Base-by-base conservation (phyloP, 176 grass and related monocot genomes). In the Zea luxurians region DNA sequence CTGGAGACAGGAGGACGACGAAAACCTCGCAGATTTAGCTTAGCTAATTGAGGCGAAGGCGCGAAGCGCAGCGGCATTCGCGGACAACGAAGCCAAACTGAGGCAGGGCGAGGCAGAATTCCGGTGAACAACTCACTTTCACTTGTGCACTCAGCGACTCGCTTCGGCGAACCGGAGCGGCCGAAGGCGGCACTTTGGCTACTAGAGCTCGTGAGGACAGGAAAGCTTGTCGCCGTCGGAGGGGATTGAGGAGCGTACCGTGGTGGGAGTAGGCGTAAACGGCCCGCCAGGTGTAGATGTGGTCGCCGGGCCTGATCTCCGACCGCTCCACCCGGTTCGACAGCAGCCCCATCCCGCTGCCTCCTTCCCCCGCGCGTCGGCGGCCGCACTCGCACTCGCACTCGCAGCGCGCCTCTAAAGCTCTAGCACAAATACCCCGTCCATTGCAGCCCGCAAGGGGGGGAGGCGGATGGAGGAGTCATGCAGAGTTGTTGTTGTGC, bases 211-310 rank as follows among this genome's bases (percentile, higher is more conserved):
- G 17, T 4, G 21, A 13, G 27, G 37, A 46, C 13, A 0, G 27
- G 68, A 49, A 50, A 1, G 46, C 1, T 21, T 27, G 6, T 17
- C 69, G 15, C 13, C 60, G 4, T 7, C 46, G 46, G 7, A 13
- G 16, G 40, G 60, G 7, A 2, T 10, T 4, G 37, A 27, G 49
- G 41, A 17, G 48, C 49, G 59, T 93, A 99, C 96, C 96, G 37
- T 99, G 96, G 67, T 99, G 96, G 35, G 96, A 90, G 86, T 99
- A 99, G 76, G 92, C 87, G 75, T 93, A 95, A 64, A 93, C 90
- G 4, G 96, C 83, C 78, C 92, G 82, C 96, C 92, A 95, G 1
- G 92, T 89, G 75, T 99, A 99, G 86, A 99, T 84, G 86, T 99
- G 96, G 69, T 99, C 96, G 58, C 96, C 96, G 16, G 92, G 71